Evolutionary conservation across 306 rosid genomes (phyloP).

Genomic region (Trichosanthes truncata): DNA sequence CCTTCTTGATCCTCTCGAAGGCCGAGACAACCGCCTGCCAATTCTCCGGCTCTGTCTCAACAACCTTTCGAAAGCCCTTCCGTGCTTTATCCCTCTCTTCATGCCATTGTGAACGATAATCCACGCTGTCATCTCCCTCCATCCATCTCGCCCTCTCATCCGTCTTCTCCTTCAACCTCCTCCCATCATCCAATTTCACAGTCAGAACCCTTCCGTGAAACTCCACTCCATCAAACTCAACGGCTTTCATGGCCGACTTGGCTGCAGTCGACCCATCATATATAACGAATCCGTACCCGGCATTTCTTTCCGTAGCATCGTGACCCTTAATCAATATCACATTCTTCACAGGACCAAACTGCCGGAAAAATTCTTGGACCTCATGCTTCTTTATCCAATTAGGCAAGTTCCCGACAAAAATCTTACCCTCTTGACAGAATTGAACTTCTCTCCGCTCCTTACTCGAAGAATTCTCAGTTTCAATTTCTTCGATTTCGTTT

Average conservation of each 20-base stretch:
- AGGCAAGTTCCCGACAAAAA: conserved; percentile 82
- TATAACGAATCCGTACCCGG: conserved; percentile 70
- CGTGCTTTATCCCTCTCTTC: conserved; percentile 65
- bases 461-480: conserved; percentile 3
- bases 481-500: not conserved
- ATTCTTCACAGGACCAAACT: conserved; percentile 61
- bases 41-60: conserved; percentile 81
- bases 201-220: conserved; percentile 76
- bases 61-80: conserved; percentile 41
- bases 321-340: conserved; percentile 74
- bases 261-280: conserved; percentile 39
- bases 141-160: conserved; percentile 51
- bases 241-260: conserved; percentile 66
- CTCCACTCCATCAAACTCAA: conserved; percentile 88
- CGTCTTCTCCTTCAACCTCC: conserved; percentile 48
- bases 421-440: conserved; percentile 73
- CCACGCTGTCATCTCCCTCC: conserved; percentile 38
- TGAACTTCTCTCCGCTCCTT: conserved; percentile 3
- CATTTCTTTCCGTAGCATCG: conserved; percentile 40
- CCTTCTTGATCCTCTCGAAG: conserved; percentile 72
- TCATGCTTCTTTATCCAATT: conserved; percentile 66
- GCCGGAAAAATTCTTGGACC: conserved; percentile 66
- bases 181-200: conserved; percentile 78
- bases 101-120: conserved; percentile 65
- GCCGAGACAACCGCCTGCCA: conserved; percentile 81